Base-by-base conservation (phyloP, 495 filamentous ascomycete genomes). In the Lasiosphaeria miniovina region DNA sequence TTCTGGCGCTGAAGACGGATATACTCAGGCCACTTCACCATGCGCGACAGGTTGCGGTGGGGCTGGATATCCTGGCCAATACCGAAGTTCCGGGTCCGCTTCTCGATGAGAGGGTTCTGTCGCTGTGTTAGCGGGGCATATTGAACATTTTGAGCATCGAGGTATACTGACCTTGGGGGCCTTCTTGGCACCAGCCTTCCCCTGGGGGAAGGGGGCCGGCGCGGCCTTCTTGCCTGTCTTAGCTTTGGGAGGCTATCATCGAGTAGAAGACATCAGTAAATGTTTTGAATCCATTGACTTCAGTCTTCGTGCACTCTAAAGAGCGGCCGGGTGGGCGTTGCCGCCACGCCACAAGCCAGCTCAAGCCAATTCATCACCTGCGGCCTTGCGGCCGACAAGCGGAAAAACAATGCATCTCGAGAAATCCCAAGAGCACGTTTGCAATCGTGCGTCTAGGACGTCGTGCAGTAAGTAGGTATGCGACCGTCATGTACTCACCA, bases 11-110 rank as follows among this genome's bases (percentile, higher is more conserved):
- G 95, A 54, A 98, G 93, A 70, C 91, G 95, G 80, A 98, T 89
- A 82, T 95, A 96, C 80, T 93, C 89, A 73, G 93, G 93, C 95
- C 95, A 99, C 84, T 93, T 95, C 70, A 97, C 94, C 91, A 98
- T 96, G 77, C 95, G 95, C 68, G 90, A 92, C 59, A 99, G 86
- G 84, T 98, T 96, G 77, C 94, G 91, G 75, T 84, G 85, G 72
- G 94, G 94, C 83, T 99, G 95, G 82, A 98, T 91, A 78, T 94
- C 93, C 84, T 97, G 92, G 76, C 95, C 95, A 76, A 98, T 96
- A 73, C 95, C 95, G 83, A 87, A 99, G 90, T 99, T 99, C 74
- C 90, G 90, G 60, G 91, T 76, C 63, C 91, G 90, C 83, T 93
- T 93, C 90, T 98, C 95, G 82, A 98, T 88, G 75, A 99, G 93